Conservation (phyloP, 75 land plant species). For the Sequoia sempervirens region DNA sequence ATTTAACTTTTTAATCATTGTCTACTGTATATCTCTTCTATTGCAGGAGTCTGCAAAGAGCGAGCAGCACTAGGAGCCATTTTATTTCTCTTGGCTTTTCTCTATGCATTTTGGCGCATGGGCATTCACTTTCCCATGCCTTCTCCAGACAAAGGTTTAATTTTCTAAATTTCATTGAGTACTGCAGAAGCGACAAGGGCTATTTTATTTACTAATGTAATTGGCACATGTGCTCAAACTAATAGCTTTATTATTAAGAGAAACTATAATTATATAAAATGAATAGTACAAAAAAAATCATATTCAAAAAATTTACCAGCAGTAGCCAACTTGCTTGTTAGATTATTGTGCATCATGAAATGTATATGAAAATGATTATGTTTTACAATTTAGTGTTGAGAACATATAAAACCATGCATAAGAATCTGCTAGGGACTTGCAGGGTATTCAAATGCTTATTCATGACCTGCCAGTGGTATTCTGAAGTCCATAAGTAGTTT, state of each 20-base stretch:
- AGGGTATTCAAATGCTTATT: neutral
- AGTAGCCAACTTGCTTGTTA: neutral
- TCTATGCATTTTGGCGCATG: constrained; percentile 96
- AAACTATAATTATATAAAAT: neutral
- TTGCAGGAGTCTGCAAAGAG: constrained; percentile 67
- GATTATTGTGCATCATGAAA: neutral
- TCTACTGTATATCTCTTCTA: neutral
- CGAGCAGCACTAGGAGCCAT: constrained; percentile 72
- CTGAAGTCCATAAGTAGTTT: neutral
- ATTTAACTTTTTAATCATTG: neutral
- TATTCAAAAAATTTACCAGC: neutral
- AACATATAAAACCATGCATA: neutral
- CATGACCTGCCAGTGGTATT: neutral
- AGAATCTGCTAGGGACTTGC: neutral
- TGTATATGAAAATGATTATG: neutral
- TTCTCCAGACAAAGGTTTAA: constrained; percentile 72
- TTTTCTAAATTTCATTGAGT: neutral
- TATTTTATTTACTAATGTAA: neutral
- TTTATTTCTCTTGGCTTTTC: constrained; percentile 67
- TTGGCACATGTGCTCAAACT: neutral
- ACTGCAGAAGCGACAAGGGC: neutral
- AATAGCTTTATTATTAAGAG: neutral
- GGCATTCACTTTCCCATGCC: constrained; percentile 97
- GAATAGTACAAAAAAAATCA: neutral
- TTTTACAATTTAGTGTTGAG: neutral